A percentile compares a stretch with the other conserved stretches of the same genome.
These are phyloP conservation scores for Plantago lanceolata DNA, from an alignment of 305 asterid genomes.

Conservation along the genomic window DNA sequence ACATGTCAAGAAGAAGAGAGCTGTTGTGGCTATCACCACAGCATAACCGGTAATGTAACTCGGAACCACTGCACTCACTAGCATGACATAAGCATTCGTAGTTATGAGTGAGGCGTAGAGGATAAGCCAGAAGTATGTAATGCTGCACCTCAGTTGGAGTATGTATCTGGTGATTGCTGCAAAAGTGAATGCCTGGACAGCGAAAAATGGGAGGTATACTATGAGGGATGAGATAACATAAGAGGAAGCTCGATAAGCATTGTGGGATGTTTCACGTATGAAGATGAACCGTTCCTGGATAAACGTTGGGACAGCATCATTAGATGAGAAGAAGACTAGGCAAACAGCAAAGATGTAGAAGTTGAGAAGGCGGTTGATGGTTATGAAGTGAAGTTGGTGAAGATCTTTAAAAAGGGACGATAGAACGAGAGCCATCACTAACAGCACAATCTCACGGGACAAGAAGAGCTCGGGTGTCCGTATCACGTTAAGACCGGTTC, in stretches of 20 bases:
- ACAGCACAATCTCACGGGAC: constrained; percentile 63
- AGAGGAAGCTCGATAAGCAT: constrained; percentile 72
- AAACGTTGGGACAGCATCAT: constrained; percentile 84
- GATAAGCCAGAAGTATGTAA: constrained; percentile 65
- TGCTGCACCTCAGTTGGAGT: constrained; percentile 42
- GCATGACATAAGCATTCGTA: constrained; percentile 81
- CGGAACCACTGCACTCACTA: constrained; percentile 75
- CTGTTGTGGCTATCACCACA: constrained; percentile 81
- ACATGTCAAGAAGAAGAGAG: constrained; percentile 81
- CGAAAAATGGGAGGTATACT: constrained; percentile 81
- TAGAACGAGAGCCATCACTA: constrained; percentile 67
- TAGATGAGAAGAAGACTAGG: constrained; percentile 73
- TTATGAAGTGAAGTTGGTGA: constrained; percentile 32
- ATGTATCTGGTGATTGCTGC: constrained; percentile 57
- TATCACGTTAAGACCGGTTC: constrained; percentile 62
- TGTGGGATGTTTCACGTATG: constrained; percentile 84
- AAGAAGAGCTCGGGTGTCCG: constrained; percentile 84
- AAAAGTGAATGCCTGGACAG: constrained; percentile 69
- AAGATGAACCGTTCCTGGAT: constrained; percentile 84
- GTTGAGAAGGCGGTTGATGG: constrained; percentile 61
- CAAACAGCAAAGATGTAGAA: constrained; percentile 77
- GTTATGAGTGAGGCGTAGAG: constrained; percentile 76
- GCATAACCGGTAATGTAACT: constrained; percentile 89
- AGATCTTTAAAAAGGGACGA: constrained; percentile 65
- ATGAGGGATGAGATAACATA: constrained; percentile 74